Evolutionary conservation across 202 grass and related monocot species (phyloP).

Genomic region (Schoenoplectus triqueter): DNA sequence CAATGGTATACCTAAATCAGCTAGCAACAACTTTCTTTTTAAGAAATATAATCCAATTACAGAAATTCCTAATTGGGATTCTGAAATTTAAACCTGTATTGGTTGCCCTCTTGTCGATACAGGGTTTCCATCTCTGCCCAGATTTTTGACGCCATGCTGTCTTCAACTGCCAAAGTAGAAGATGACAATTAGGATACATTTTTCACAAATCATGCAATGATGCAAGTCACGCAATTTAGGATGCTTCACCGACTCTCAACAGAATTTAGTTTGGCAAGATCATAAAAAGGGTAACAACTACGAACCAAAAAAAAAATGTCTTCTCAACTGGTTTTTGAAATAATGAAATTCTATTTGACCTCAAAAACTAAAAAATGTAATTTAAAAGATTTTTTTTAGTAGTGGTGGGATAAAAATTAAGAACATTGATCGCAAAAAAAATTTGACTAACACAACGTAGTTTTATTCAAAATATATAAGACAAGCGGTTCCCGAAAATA

Average conservation of each 20-base stretch:
- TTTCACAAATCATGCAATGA: neutral
- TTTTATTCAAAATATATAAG: neutral
- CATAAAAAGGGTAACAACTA: conserved; percentile 10
- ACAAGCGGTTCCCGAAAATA: neutral
- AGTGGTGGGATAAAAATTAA: too few species aligned
- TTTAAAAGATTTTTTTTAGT: too few species aligned
- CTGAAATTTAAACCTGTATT: conserved; percentile 61
- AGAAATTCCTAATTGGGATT: conserved; percentile 21
- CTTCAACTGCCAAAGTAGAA: conserved; percentile 58
- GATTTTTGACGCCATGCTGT: conserved; percentile 51
- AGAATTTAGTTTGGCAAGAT: conserved; percentile 19
- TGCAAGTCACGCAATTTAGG: conserved; percentile 18
- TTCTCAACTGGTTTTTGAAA: neutral
- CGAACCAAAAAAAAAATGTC: too few species aligned
- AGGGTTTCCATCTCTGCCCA: conserved; percentile 68
- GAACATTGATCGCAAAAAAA: neutral
- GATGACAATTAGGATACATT: neutral
- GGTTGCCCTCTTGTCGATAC: conserved; percentile 48
- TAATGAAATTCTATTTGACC: neutral
- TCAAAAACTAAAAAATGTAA: neutral
- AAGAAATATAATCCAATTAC: conserved; percentile 21
- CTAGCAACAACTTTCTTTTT: conserved; percentile 30
- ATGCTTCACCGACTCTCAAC: conserved; percentile 1
- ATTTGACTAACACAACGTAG: neutral
- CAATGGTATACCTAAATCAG: conserved; percentile 38